Evolutionary conservation across 176 grass and related monocot species (phyloP), one percentile per base, ranked within the genome.

Genomic region (Chloris gayana): DNA sequence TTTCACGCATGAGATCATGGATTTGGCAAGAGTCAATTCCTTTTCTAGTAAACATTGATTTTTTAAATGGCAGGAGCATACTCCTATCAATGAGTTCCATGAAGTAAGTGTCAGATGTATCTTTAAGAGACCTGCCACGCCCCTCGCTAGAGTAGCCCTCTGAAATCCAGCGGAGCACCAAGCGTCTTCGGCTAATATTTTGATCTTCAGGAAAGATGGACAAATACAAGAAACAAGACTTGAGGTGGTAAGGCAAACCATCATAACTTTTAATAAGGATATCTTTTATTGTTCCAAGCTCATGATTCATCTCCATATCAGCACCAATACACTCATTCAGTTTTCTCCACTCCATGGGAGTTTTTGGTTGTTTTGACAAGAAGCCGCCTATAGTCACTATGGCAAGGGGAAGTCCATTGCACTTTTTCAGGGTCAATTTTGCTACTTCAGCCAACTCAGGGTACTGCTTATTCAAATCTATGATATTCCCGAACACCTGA

Each of bases 181-280:
- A 35, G 7, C 76, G 64, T 21, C 38, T 15, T 4, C 32, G 14
- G 0, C 69, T 57, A 22, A 90, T 58, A 0, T 64, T 51, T 12
- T 35, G 21, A 46, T 80, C 79, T 60, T 84, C 34, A 14, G 80
- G 73, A 64, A 90, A 90, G 6, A 82, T 34, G 0, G 63, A 63
- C 11, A 89, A 0, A 64, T 85, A 85, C 24, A 85, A 15, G 22
- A 90, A 74, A n/a, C 84, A 90, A 10, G 54, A 78, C 77, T 87
- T 87, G 18, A 85, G 61, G 19, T 81, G 47, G 29, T 85, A 85
- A 15, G 89, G 73, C 11, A 92, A 85, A 30, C 67, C 39, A 21
- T 84, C 78, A 7, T 84, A 92, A 22, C 78, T 92, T 27, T 74
- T 72, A 0, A 0, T 56, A 22, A 92, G 69, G 12, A 34, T 0